Evolutionary conservation across 371 early-diverging fungal genomes (phyloP), one percentile per base, ranked within the genome.

Genomic region (Funneliformis caledonium): DNA sequence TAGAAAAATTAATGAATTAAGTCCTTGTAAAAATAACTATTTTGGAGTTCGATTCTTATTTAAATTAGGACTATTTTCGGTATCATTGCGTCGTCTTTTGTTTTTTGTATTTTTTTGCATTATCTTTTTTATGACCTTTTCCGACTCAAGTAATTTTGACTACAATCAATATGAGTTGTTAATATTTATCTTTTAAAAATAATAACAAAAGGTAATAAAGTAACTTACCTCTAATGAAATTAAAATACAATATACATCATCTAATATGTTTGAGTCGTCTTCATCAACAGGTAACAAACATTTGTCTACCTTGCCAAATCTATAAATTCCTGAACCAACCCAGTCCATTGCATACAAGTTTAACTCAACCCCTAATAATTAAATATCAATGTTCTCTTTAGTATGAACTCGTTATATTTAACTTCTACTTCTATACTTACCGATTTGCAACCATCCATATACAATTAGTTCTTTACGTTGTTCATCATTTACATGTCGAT

Each of bases 381-480:
- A 62, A 76, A n/a, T n/a, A n/a, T n/a, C n/a, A 75, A 42, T 19
- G 43, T 68, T 37, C 1, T 1, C 2, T 2, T 37, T 2, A 37
- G 37, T 37, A 37, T 37, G 37, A 37, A 37, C 1, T 37, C 2
- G 1, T 8, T 37, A 73, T 22, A 26, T 22, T 56, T 52, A 31
- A 6, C 1, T 73, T 10, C 12, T 33, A n/a, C 52, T 19, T 48
- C 26, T 52, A 73, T 37, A 73, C 73, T 22, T 73, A 73, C 73
- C 73, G 33, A 76, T n/a, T 61, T 76, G 61, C n/a, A 76, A 62
- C 76, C 61, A 76, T 14, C 61, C 76, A 26, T 61, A 76, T 8
- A 76, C 37, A 26, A 61, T 62, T 61, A 76, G 2, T 19, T 76
- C 42, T 42, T 61, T 61, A 42, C 33, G 60, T 76, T 76, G 60